phyloP scores from a whole-genome alignment of 768 basidiomycete genomes.

The Hygrocybe punicea region DNA sequence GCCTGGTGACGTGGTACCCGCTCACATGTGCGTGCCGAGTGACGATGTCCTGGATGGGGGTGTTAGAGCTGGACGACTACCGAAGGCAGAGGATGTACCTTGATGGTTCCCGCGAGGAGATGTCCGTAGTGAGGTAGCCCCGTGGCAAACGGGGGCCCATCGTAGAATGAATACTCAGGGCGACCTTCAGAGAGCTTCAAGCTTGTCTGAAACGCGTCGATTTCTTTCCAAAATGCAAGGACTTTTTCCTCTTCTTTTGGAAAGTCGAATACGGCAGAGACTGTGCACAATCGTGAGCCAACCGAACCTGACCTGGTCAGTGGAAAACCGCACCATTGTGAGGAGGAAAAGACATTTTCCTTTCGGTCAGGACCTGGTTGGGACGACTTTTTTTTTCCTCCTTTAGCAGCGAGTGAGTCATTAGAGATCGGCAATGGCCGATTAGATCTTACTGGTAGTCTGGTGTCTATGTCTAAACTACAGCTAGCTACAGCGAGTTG shows the following conservation, averaged over 20 bases:
- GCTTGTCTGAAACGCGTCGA: conserved; percentile 95
- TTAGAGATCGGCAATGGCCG: background rate
- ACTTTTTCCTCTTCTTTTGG: conserved; percentile 89
- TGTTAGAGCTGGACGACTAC: background rate
- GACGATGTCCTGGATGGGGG: conserved; percentile 76
- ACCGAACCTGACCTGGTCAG: conserved; percentile 8
- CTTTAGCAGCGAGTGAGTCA: too few relatives aligned
- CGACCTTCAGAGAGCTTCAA: conserved; percentile 88
- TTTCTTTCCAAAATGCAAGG: conserved; percentile 87
- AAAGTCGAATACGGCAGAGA: conserved; percentile 76
- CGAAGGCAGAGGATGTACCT: conserved; percentile 48
- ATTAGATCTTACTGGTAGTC: too few relatives aligned
- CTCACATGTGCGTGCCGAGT: conserved; percentile 93
- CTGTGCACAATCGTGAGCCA: conserved; percentile 36
- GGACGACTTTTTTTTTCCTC: background rate
- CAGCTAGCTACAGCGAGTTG: conserved; percentile 8
- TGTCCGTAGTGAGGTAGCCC: conserved; percentile 97
- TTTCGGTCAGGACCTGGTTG: background rate
- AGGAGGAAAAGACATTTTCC: conserved; percentile 58
- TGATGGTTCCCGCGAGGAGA: conserved; percentile 88
- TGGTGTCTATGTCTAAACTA: too few relatives aligned
- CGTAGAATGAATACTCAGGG: conserved; percentile 92
- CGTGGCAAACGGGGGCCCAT: conserved; percentile 96
- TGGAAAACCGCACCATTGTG: conserved; percentile 62
- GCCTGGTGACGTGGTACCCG: conserved; percentile 86